phyloP scores from a whole-genome alignment of 306 rosid genomes.

The Urtica urens region DNA sequence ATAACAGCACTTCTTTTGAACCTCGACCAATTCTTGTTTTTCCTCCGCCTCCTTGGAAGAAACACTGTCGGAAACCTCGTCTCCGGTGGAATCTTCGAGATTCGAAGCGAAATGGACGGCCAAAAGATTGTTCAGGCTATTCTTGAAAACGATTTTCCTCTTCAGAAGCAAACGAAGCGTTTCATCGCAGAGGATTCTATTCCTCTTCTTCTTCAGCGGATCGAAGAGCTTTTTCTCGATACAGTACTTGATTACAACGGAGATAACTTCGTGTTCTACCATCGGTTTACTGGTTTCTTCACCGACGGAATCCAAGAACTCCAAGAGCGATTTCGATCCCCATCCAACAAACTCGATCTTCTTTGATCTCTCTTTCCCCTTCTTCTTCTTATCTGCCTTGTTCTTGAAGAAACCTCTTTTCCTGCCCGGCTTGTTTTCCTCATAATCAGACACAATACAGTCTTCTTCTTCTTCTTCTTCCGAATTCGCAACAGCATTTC shows the following conservation, averaged over 20 bases:
- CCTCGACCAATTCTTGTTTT: constrained; percentile 17
- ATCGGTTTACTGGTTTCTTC: constrained; percentile 27
- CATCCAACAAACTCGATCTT: constrained; percentile 55
- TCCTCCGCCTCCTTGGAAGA: constrained; percentile 22
- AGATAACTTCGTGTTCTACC: constrained; percentile 49
- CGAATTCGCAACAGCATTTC: constrained; percentile 27
- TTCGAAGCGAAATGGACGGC: constrained; percentile 53
- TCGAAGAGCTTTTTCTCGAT: constrained; percentile 48
- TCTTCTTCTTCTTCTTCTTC: constrained; percentile 26
- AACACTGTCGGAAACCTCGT: constrained; percentile 22
- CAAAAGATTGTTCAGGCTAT: constrained; percentile 38
- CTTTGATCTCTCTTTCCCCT: constrained; percentile 29
- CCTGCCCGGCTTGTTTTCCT: constrained; percentile 22
- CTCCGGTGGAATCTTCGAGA: constrained; percentile 30
- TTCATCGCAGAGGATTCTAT: constrained; percentile 45
- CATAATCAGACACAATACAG: constrained; percentile 34
- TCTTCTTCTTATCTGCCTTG: constrained; percentile 17
- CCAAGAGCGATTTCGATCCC: constrained; percentile 49
- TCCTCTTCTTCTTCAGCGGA: constrained; percentile 43
- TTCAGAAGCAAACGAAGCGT: constrained; percentile 34
- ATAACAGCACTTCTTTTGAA: constrained; percentile 24
- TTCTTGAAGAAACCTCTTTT: constrained; percentile 32
- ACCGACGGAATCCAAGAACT: constrained; percentile 44
- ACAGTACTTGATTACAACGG: constrained; percentile 47
- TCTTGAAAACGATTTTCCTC: constrained; percentile 39